A percentile compares a stretch with the other conserved stretches of the same genome.
These are phyloP conservation scores for Arachis stenosperma DNA, from an alignment of 306 rosid genomes.

Conservation along the genomic window DNA sequence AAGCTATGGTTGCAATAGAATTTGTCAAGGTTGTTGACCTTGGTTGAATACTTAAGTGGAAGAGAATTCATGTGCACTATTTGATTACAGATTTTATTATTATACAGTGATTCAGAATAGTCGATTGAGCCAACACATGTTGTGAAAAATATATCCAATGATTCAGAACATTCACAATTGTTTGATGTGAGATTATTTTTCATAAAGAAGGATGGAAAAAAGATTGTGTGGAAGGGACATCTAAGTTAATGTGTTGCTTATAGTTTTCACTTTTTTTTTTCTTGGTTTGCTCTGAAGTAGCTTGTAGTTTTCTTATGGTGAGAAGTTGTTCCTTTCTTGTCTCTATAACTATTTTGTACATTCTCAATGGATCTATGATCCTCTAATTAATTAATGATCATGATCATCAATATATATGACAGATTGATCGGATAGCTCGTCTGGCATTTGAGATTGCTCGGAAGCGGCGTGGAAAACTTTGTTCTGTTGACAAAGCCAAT, in stretches of 20 bases:
- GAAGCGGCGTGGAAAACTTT: conserved; percentile 76
- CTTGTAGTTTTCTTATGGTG: conserved; percentile 7
- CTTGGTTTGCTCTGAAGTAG: not conserved
- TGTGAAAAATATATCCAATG: not conserved
- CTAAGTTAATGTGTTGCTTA: conserved; percentile 11
- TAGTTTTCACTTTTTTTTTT: conserved; percentile 23
- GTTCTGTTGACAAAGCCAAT: conserved; percentile 95
- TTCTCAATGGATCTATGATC: conserved; percentile 30
- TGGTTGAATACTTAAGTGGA: conserved; percentile 20
- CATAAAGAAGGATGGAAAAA: too few relatives aligned
- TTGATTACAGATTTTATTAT: not conserved
- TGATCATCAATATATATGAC: conserved; percentile 39
- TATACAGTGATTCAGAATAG: conserved; percentile 12
- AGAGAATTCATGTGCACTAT: conserved; percentile 28
- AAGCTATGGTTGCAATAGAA: conserved; percentile 10
- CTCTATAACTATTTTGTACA: conserved; percentile 15
- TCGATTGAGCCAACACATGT: not conserved
- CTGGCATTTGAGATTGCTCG: conserved; percentile 88
- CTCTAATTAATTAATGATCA: not conserved
- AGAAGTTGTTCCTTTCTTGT: conserved; percentile 15
- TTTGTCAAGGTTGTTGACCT: conserved; percentile 13
- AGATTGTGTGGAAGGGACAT: conserved; percentile 8
- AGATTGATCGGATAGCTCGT: conserved; percentile 91
- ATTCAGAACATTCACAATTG: not conserved
- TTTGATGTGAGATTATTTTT: not conserved